These are phyloP conservation scores for Hygrophoropsis aurantiaca DNA, from an alignment of 768 basidiomycete genomes.

Conservation along the genomic window DNA sequence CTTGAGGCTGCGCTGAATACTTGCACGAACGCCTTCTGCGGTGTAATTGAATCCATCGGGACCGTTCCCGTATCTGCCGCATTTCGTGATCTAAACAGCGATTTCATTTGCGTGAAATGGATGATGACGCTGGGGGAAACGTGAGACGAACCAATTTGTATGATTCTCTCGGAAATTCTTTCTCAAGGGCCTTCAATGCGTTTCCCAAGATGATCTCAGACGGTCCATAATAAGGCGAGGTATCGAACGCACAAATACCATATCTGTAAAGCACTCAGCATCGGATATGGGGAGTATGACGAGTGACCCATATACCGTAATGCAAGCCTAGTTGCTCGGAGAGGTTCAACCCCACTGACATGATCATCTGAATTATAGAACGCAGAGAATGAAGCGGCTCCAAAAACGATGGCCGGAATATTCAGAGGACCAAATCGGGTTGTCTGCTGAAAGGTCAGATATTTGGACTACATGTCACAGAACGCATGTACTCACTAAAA, in stretches of 20 bases:
- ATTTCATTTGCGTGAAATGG: not conserved
- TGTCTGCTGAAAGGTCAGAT: conserved; percentile 24
- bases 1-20: conserved; percentile 63
- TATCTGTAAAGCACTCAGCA: conserved; percentile 48
- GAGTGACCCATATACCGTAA: conserved; percentile 51
- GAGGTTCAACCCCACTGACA: conserved; percentile 53
- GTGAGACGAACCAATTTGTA: conserved; percentile 61
- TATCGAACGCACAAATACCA: conserved; percentile 81
- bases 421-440: conserved; percentile 28
- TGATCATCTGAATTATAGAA: conserved; percentile 65
- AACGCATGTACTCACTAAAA: conserved; percentile 31
- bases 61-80: conserved; percentile 67
- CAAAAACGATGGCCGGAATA: conserved; percentile 59
- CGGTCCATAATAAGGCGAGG: conserved; percentile 75
- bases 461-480: not conserved
- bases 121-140: not conserved
- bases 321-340: conserved; percentile 71
- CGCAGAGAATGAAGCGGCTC: conserved; percentile 68
- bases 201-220: conserved; percentile 79
- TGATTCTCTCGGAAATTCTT: conserved; percentile 74
- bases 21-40: conserved; percentile 61
- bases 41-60: conserved; percentile 70
- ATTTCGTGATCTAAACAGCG: conserved; percentile 72
- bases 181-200: conserved; percentile 54
- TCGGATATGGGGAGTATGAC: not conserved